A percentile compares a stretch with the other conserved stretches of the same genome.
phyloP scores from a whole-genome alignment of 306 rosid genomes.

The Ormosia semicastrata region DNA sequence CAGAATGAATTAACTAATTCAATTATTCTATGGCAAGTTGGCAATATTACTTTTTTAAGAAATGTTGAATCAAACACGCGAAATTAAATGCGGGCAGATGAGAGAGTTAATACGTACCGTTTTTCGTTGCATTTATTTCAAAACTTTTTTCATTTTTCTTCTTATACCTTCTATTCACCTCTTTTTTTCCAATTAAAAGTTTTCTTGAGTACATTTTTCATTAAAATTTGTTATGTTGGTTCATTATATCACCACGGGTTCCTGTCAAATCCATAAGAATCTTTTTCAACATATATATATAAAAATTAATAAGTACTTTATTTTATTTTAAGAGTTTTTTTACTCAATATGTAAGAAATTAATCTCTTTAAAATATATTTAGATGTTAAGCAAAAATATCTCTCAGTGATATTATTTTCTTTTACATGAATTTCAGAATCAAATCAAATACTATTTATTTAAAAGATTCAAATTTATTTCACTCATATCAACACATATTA shows the following conservation, averaged over 20 bases:
- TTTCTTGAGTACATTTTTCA: not conserved
- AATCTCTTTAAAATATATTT: too few relatives aligned
- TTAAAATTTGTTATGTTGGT: not conserved
- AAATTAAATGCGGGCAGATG: conserved; percentile 42
- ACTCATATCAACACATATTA: too few relatives aligned
- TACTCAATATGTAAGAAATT: too few relatives aligned
- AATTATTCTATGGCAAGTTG: not conserved
- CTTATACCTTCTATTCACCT: not conserved
- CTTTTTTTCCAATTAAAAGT: not conserved
- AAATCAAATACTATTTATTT: too few relatives aligned
- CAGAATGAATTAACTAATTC: not conserved
- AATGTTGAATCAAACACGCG: not conserved
- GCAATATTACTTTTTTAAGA: not conserved
- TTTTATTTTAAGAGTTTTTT: too few relatives aligned
- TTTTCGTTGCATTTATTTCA: conserved; percentile 43
- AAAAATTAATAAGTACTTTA: too few relatives aligned
- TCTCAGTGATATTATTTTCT: too few relatives aligned
- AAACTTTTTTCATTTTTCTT: not conserved
- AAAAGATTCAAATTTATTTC: too few relatives aligned
- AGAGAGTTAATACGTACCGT: conserved; percentile 31
- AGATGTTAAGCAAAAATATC: too few relatives aligned
- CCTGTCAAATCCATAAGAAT: not conserved
- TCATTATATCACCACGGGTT: not conserved
- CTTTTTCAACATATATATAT: not conserved
- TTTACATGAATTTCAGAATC: too few relatives aligned